Base-by-base conservation (phyloP, 768 basidiomycete genomes). In the Mycena pura region DNA sequence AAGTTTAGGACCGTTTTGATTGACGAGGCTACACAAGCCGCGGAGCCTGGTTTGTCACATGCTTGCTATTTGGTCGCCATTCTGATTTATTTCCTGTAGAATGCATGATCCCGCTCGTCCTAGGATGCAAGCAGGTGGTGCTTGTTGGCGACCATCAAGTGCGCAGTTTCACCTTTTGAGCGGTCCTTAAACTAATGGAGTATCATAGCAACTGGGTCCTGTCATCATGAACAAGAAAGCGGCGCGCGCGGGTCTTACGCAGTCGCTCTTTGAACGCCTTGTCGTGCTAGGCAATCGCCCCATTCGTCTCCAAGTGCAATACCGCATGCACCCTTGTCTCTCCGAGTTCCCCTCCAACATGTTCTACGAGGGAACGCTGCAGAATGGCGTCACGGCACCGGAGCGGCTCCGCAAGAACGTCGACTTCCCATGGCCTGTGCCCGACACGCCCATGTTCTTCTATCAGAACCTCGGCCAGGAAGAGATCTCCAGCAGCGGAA, bases 151-250 rank as follows among this genome's bases (percentile, higher is more conserved):
- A 98, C 77, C 93, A 97, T 74, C 93, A 83, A 73, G 80, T 80
- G 68, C 22, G 63, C 56, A 45, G 3, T 31, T 79, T 66, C 70
- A 68, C 41, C 41, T 22, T 34, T 25, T 14, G 6, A 34, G 6
- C n/a, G 14, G n/a, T n/a, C 19, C 22, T 29, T 28, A 6, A 44
- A 27, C 43, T 63, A 27, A 60, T 27, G 4, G 14, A 14, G 29
- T 51, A 31, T 73, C 55, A n/a, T 29, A 92, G 81, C 97, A 99
- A 83, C 89, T 99, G 48, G 97, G 97, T 1, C 97, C 97, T 7
- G 97, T 99, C 69, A 98, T 99, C 74, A 99, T 99, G 97, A 99
- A 99, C 86, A 99, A 99, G 86, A 99, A 99, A 72, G 97, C 97
- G 0, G 96, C 97, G 2, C 92, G 95, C n/a, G 97, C 97, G 5